Evolutionary conservation across 805 yeast genomes (phyloP).

Genomic region (Ogataea methylovora): DNA sequence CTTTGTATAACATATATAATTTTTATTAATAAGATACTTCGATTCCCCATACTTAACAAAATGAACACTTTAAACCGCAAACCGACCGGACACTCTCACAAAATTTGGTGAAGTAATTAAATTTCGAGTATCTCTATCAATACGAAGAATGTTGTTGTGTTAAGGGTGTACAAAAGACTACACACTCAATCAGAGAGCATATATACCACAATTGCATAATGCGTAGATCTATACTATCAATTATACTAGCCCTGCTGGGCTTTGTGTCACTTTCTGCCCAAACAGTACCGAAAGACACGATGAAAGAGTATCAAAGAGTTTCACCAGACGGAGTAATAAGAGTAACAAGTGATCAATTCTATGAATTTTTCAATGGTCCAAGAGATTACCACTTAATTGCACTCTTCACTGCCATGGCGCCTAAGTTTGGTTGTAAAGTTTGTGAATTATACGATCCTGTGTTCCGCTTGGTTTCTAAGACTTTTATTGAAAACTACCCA

Average conservation of each 20-base stretch:
- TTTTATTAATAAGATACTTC: too few species aligned
- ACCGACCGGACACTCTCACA: too few species aligned
- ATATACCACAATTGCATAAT: too few species aligned
- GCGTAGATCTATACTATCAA: background rate
- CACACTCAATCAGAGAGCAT: too few species aligned
- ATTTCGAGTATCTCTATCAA: too few species aligned
- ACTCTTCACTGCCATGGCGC: constrained; percentile 42
- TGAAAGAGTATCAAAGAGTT: constrained; percentile 6
- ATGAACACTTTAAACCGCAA: too few species aligned
- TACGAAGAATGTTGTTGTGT: too few species aligned
- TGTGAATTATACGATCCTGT: constrained; percentile 40
- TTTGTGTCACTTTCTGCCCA: constrained; percentile 3
- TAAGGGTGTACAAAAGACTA: too few species aligned
- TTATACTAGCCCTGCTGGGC: background rate
- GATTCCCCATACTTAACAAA: too few species aligned
- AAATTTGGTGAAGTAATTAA: too few species aligned
- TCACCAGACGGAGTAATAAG: constrained; percentile 31
- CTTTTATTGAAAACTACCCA: constrained; percentile 38
- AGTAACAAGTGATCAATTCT: constrained; percentile 30
- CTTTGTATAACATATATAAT: too few species aligned
- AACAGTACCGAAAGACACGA: constrained; percentile 10
- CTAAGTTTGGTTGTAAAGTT: constrained; percentile 34
- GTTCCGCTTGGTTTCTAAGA: constrained; percentile 31
- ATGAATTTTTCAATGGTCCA: constrained; percentile 33
- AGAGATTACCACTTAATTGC: constrained; percentile 45